A percentile compares a stretch with the other conserved stretches of the same genome.
These are phyloP conservation scores for Neurospora intermedia DNA, from an alignment of 495 filamentous ascomycete genomes.

Conservation along the genomic window DNA sequence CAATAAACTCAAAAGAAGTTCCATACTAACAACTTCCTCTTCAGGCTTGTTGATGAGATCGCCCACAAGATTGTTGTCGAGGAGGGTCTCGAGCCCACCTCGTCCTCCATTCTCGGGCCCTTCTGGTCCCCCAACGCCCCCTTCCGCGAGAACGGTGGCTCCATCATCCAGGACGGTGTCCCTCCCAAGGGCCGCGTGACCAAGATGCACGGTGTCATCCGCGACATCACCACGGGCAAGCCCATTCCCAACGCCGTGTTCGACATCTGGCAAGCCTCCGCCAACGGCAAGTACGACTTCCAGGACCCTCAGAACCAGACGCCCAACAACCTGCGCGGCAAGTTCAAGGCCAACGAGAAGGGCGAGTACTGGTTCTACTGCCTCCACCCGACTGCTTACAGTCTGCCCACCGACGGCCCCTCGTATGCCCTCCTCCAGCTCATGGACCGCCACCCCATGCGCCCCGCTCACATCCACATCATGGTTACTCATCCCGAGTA, in stretches of 20 bases:
- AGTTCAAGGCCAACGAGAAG: slow-evolving; percentile 67
- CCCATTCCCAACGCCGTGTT: slow-evolving; percentile 61
- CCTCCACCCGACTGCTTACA: slow-evolving; percentile 73
- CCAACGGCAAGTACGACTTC: slow-evolving; percentile 85
- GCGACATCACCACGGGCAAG: slow-evolving; percentile 60
- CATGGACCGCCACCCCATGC: slow-evolving; percentile 73
- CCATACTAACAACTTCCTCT: neutral
- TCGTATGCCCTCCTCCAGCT: slow-evolving; percentile 55
- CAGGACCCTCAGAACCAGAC: slow-evolving; percentile 68
- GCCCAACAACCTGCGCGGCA: slow-evolving; percentile 75
- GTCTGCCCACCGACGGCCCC: slow-evolving; percentile 64
- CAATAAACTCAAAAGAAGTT: neutral
- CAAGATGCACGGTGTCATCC: slow-evolving; percentile 65
- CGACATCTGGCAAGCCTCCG: slow-evolving; percentile 78
- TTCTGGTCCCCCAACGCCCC: slow-evolving; percentile 82
- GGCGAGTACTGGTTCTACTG: slow-evolving; percentile 74
- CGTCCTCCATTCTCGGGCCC: slow-evolving; percentile 73
- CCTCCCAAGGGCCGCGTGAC: slow-evolving; percentile 50
- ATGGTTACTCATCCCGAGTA: slow-evolving; percentile 48
- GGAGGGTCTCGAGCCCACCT: slow-evolving; percentile 59
- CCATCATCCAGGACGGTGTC: slow-evolving; percentile 58
- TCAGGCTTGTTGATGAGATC: slow-evolving; percentile 71
- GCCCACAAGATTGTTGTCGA: slow-evolving; percentile 71
- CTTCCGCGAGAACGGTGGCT: slow-evolving; percentile 59
- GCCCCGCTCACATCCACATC: slow-evolving; percentile 79